phyloP scores from a whole-genome alignment of 495 filamentous ascomycete genomes.

The Tuber calosporum region DNA sequence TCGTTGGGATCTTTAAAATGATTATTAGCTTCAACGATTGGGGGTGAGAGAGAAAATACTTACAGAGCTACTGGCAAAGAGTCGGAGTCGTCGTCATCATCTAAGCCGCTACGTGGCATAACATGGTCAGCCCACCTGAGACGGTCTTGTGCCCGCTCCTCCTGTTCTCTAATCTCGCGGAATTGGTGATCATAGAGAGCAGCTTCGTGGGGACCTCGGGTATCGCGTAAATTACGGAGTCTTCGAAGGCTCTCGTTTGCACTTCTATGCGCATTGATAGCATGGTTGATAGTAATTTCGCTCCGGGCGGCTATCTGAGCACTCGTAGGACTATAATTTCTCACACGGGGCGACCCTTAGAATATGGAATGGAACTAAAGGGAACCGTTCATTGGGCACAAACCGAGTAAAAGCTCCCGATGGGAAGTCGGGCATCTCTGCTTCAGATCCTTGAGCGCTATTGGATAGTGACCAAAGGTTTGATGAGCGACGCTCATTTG shows the following conservation, averaged over 20 bases:
- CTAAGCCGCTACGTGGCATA: background rate
- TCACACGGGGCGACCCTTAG: background rate
- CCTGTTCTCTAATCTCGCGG: background rate
- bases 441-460: background rate
- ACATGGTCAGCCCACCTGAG: background rate
- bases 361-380: background rate
- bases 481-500: background rate
- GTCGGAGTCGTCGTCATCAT: conserved; percentile 2
- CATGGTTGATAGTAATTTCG: background rate
- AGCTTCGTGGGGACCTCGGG: background rate
- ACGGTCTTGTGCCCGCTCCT: background rate
- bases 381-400: background rate
- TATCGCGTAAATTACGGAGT: background rate
- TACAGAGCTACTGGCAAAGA: background rate
- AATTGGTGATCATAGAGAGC: background rate
- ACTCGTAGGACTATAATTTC: background rate
- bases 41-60: background rate
- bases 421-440: background rate
- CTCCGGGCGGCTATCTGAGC: background rate
- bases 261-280: background rate
- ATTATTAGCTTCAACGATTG: background rate
- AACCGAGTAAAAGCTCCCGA: background rate
- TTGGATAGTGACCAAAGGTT: conserved; percentile 2
- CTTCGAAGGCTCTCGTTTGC: background rate
- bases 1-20: background rate